A percentile compares a stretch with the other conserved stretches of the same genome.
Evolutionary conservation across 2,329 filamentous ascomycete genomes (phyloP).

Genomic region (Exophiala sideris): DNA sequence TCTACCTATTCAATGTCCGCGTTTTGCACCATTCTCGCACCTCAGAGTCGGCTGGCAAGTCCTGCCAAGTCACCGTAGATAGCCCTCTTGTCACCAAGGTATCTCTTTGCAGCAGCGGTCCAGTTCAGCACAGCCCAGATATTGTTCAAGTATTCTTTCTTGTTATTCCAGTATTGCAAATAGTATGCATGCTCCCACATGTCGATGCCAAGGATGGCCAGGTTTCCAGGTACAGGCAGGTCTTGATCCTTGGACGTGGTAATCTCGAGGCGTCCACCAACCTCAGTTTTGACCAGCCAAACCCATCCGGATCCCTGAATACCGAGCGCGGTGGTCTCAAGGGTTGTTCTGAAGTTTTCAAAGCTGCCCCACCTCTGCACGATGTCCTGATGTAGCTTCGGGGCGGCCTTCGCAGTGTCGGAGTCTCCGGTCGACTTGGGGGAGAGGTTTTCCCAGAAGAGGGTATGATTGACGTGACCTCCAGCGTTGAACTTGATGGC

Average conservation of each 20-base stretch:
- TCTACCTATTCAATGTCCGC: too few relatives aligned
- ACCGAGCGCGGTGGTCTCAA: constrained; percentile 62
- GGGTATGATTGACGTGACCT: constrained; percentile 61
- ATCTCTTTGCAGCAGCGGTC: constrained; percentile 23
- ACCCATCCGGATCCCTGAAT: constrained; percentile 87
- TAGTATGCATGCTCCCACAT: constrained; percentile 97
- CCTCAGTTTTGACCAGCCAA: constrained; percentile 70
- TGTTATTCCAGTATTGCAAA: constrained; percentile 52
- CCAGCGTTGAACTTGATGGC: constrained; percentile 64
- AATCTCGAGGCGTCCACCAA: constrained; percentile 62
- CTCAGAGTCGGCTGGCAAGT: constrained; percentile 15
- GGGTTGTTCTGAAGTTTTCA: constrained; percentile 62
- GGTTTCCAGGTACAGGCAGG: constrained; percentile 20
- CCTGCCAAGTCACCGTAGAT: constrained; percentile 19
- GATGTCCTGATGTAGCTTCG: constrained; percentile 61
- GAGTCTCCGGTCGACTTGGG: constrained; percentile 60
- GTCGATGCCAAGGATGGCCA: constrained; percentile 71
- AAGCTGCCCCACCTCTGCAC: constrained; percentile 65
- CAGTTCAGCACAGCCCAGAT: constrained; percentile 25
- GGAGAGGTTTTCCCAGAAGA: constrained; percentile 74
- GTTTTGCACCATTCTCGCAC: background rate
- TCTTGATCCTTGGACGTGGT: constrained; percentile 86
- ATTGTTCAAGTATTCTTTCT: constrained; percentile 22
- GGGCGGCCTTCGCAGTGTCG: constrained; percentile 52
- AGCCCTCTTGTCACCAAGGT: constrained; percentile 7